Evolutionary conservation across 225 moss, liverwort and hornwort genomes (phyloP), one percentile per base, ranked within the genome.

Genomic region (Sphagnum contortum): DNA sequence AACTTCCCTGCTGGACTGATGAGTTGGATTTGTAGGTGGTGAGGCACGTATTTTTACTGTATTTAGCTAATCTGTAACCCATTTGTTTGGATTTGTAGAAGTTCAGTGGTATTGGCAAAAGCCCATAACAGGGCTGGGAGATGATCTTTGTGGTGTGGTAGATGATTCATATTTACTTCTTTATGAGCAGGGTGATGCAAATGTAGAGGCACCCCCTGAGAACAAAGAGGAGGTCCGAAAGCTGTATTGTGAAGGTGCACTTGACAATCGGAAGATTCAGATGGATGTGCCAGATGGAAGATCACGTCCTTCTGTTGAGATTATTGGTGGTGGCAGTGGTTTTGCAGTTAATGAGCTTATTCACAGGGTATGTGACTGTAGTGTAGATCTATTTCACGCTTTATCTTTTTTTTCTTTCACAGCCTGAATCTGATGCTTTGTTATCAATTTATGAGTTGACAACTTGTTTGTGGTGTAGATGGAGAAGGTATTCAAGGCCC

Each of bases 401-500:
- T 29, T 29, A 29, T 29, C 29, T 29, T 29, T 29, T 29, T 29
- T 29, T 29, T 29, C 29, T 29, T 29, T 29, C 0, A 29, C 29
- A 29, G 29, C 29, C 57, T 29, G 12, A 3, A n/a, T 58, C 57
- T 58, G 57, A 4, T 58, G 12, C n/a, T n/a, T 58, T 12, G 57
- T 58, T 29, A 6, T 29, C 29, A 29, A 29, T 62, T 55, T 60
- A 48, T 61, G 60, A 67, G 53, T 63, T 82, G 63, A 72, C 72
- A 55, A 8, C 65, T 79, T 52, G 59, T 47, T 75, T 44, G 4
- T 81, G 54, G 59, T 47, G 70, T 81, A 91, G 89, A 91, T 89
- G 94, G 94, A 94, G 68, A 94, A 89, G 74, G 87, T 88, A 48
- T 88, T 91, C 50, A 94, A 94, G 78, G 84, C 93, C 5, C 93